Conservation (phyloP, 2,329 filamentous ascomycete species). For the Fusarium metavorans region DNA sequence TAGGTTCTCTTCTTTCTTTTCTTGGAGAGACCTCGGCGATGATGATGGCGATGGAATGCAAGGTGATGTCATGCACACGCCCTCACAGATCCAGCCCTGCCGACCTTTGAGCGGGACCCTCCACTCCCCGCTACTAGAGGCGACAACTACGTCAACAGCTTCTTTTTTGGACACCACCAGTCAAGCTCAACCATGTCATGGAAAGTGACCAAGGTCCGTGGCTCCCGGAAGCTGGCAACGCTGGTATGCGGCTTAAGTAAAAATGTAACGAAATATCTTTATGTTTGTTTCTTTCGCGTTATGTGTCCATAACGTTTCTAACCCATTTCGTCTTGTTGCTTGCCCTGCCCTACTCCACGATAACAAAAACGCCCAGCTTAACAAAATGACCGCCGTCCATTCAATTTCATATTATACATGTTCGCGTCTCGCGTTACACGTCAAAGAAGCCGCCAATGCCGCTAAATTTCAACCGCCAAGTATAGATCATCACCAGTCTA, state of each 20-base stretch:
- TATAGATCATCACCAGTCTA: conserved; percentile 2
- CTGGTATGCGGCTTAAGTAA: neutral
- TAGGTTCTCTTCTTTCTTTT: neutral
- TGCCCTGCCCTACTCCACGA: neutral
- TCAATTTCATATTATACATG: conserved; percentile 10
- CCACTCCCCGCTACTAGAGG: conserved; percentile 28
- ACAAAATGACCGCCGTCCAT: conserved; percentile 1
- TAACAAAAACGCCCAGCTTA: conserved; percentile 29
- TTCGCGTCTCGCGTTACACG: conserved; percentile 17
- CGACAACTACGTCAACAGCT: conserved; percentile 29
- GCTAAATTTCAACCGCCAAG: conserved; percentile 28
- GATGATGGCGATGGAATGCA: conserved; percentile 45
- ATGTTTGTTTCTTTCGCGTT: neutral
- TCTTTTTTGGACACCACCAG: neutral
- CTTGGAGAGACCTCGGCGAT: conserved; percentile 6
- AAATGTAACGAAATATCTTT: neutral
- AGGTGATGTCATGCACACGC: conserved; percentile 51
- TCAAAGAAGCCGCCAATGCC: conserved; percentile 28
- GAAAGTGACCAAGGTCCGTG: conserved; percentile 23
- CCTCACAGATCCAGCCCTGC: conserved; percentile 29
- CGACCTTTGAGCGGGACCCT: conserved; percentile 24
- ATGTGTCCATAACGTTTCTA: neutral
- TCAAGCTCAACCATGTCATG: neutral
- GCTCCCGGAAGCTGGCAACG: conserved; percentile 17
- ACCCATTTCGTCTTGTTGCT: conserved; percentile 4